These are phyloP conservation scores for Stylosanthes scabra DNA, from an alignment of 331 rosid species.

Conservation along the genomic window DNA sequence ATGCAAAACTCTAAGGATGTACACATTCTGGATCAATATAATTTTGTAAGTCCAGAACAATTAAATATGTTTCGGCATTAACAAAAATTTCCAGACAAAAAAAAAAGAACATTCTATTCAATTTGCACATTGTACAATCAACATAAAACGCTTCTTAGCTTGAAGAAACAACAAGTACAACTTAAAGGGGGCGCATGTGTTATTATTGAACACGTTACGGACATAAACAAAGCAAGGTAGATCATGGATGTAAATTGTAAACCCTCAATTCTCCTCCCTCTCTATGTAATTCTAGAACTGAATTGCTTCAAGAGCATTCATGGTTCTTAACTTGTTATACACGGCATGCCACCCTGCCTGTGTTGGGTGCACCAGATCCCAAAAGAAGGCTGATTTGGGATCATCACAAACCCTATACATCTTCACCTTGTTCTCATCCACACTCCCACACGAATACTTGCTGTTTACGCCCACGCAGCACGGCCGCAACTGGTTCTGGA, in stretches of 20 bases:
- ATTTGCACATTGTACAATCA: not conserved
- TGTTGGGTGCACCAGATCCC: slow-evolving; percentile 83
- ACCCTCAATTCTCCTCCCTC: too few species aligned
- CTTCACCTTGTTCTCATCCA: slow-evolving; percentile 53
- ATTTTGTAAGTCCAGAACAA: too few species aligned
- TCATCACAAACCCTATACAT: slow-evolving; percentile 62
- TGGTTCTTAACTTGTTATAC: slow-evolving; percentile 49
- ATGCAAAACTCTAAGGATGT: too few species aligned
- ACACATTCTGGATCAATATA: too few species aligned
- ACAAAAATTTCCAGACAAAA: too few species aligned
- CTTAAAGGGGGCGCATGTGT: not conserved
- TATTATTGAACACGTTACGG: not conserved
- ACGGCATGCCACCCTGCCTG: slow-evolving; percentile 85
- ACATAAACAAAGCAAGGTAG: not conserved
- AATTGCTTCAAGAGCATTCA: slow-evolving; percentile 42
- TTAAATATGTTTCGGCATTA: too few species aligned
- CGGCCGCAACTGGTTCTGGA: slow-evolving; percentile 60
- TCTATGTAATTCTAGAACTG: slow-evolving; percentile 9
- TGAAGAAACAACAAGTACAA: not conserved
- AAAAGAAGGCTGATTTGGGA: slow-evolving; percentile 72
- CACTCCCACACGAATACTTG: slow-evolving; percentile 62
- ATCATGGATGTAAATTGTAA: too few species aligned
- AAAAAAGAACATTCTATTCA: not conserved
- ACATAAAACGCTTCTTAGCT: not conserved
- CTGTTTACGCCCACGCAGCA: slow-evolving; percentile 71